phyloP scores from a whole-genome alignment of 257 asterid genomes.

The Nicotiana knightiana region DNA sequence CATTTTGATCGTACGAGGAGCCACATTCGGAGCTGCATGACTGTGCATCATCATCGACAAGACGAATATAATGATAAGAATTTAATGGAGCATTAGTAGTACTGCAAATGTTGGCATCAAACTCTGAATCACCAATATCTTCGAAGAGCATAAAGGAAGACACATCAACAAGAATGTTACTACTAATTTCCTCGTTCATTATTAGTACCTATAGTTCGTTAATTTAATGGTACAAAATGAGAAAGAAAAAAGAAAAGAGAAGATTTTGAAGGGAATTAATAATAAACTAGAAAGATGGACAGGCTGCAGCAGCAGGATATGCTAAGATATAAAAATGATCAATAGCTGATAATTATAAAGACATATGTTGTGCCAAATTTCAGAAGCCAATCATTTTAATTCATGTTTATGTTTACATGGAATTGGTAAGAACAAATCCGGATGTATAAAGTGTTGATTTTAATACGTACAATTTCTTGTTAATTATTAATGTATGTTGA shows the following conservation, averaged over 20 bases:
- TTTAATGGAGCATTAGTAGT: background rate
- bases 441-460: too few relatives aligned
- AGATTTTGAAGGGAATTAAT: background rate
- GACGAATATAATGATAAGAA: background rate
- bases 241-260: background rate
- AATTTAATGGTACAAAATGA: too few relatives aligned
- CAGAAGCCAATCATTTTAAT: background rate
- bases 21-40: slow-evolving; percentile 18
- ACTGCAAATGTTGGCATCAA: background rate
- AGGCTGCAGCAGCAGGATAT: background rate
- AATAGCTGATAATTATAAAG: too few relatives aligned
- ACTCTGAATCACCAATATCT: slow-evolving; percentile 22
- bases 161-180: slow-evolving; percentile 4
- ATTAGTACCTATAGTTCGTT: too few relatives aligned
- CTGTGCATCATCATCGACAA: slow-evolving; percentile 17
- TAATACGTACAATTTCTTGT: background rate
- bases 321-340: background rate
- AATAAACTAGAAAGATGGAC: background rate
- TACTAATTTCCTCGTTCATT: background rate
- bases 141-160: slow-evolving; percentile 24
- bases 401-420: background rate
- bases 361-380: too few relatives aligned
- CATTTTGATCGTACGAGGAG: background rate
- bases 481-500: background rate
- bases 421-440: background rate